Conservation (phyloP, 2,329 filamentous ascomycete genomes). For the Aureobasidium sp. region DNA sequence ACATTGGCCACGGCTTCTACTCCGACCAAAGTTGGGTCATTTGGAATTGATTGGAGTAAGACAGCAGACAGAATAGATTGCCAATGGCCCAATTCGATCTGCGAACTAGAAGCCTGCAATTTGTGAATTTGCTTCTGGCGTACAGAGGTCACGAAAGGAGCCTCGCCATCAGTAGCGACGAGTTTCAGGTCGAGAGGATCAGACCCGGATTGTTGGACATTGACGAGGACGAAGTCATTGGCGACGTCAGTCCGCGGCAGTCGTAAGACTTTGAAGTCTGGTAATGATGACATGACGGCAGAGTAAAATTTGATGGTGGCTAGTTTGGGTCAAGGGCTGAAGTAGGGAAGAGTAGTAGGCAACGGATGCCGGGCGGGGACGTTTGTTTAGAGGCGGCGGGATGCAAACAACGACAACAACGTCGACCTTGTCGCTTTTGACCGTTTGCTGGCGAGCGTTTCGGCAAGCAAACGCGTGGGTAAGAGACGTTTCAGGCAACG, state of each 20-base stretch:
- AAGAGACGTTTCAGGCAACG: slow-evolving; percentile 9
- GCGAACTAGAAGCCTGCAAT: slow-evolving; percentile 48
- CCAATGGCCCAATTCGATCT: slow-evolving; percentile 61
- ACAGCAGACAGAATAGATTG: slow-evolving; percentile 52
- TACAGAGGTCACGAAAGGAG: slow-evolving; percentile 54
- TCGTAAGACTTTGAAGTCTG: slow-evolving; percentile 44
- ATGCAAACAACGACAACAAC: slow-evolving; percentile 13
- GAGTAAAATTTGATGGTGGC: slow-evolving; percentile 15
- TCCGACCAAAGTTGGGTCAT: slow-evolving; percentile 40
- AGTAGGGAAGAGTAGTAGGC: neutral
- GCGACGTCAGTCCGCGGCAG: slow-evolving; percentile 46
- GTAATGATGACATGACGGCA: slow-evolving; percentile 18
- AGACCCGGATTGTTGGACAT: slow-evolving; percentile 47
- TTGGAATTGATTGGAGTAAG: slow-evolving; percentile 43
- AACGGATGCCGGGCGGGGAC: slow-evolving; percentile 3
- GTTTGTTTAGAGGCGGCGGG: slow-evolving; percentile 12
- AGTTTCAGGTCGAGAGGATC: slow-evolving; percentile 58
- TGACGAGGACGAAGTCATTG: slow-evolving; percentile 50
- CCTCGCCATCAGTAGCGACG: slow-evolving; percentile 60
- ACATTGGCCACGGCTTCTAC: slow-evolving; percentile 56
- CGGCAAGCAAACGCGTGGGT: slow-evolving; percentile 10
- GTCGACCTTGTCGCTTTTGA: neutral
- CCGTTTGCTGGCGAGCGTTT: slow-evolving; percentile 11
- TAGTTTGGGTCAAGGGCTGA: slow-evolving; percentile 1
- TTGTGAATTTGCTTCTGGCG: slow-evolving; percentile 50